A percentile compares a stretch with the other conserved stretches of the same genome.
phyloP scores from a whole-genome alignment of 225 moss, liverwort and hornwort genomes.

The Polytrichum formosum region DNA sequence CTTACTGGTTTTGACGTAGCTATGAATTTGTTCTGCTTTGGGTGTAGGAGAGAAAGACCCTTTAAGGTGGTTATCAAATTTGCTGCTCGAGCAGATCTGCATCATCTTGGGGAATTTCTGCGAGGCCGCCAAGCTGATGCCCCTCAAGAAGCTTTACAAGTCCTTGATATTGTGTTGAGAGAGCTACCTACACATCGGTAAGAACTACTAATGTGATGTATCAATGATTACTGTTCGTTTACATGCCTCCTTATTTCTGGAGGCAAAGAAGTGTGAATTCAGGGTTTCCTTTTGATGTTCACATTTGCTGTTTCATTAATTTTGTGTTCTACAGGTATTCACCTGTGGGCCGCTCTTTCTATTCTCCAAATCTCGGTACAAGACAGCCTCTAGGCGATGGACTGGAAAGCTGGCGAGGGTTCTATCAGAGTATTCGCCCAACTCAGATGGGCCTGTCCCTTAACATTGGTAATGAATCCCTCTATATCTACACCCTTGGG shows the following conservation, averaged over 20 bases:
- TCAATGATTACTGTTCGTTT: background rate
- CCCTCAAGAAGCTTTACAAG: conserved; percentile 94
- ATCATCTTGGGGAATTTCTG: conserved; percentile 90
- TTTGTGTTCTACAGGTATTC: conserved; percentile 52
- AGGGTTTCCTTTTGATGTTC: background rate
- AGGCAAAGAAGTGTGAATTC: background rate
- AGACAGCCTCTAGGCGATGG: conserved; percentile 89
- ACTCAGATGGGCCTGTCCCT: conserved; percentile 98
- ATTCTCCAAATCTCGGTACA: conserved; percentile 87
- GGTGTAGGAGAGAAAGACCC: conserved; percentile 69
- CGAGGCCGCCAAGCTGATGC: conserved; percentile 91
- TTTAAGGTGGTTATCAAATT: conserved; percentile 95
- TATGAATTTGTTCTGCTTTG: no score
- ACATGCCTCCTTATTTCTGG: no score
- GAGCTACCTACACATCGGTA: conserved; percentile 94
- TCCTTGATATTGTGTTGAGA: conserved; percentile 85
- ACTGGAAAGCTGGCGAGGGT: conserved; percentile 97
- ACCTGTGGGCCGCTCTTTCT: conserved; percentile 95
- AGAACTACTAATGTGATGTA: background rate
- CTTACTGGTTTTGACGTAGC: no score
- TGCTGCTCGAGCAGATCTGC: conserved; percentile 88
- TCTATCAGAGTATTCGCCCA: conserved; percentile 95
- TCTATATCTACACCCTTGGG: background rate
- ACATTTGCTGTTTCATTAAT: background rate
- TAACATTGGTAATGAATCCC: conserved; percentile 69